These are phyloP conservation scores for Acanthamoeba polyphaga DNA, from an alignment of 208 protist species.

Conservation along the genomic window DNA sequence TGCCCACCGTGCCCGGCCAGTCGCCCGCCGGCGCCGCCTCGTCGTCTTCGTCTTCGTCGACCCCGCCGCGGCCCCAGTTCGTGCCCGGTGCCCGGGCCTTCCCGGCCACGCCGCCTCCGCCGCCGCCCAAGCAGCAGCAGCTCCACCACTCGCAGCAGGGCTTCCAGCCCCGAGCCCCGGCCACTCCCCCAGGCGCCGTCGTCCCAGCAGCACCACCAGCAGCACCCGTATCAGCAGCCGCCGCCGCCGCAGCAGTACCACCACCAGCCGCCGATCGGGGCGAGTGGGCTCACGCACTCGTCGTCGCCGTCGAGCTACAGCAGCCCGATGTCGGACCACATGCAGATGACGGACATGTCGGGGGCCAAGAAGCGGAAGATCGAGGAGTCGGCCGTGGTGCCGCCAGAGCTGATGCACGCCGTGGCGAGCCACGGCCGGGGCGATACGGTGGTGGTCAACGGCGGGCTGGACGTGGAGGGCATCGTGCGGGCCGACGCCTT, in stretches of 20 bases:
- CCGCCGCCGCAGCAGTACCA: not conserved
- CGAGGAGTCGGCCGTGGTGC: not conserved
- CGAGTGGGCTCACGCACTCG: not conserved
- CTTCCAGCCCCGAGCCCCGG: not conserved
- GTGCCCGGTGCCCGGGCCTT: not conserved
- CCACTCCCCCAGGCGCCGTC: not conserved
- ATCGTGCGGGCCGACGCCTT: slow-evolving; percentile 67
- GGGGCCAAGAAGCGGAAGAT: not conserved
- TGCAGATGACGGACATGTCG: not conserved
- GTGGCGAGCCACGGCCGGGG: not conserved
- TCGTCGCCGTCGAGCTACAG: not conserved
- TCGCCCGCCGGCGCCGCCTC: not conserved
- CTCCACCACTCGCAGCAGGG: not conserved
- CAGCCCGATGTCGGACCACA: not conserved
- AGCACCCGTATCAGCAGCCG: not conserved
- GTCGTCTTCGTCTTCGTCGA: not conserved
- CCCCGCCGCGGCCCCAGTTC: not conserved
- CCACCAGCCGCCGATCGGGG: not conserved
- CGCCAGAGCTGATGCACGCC: not conserved
- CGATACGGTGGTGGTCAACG: not conserved
- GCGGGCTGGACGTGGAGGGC: slow-evolving; percentile 54
- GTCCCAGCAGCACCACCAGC: slow-evolving; percentile 6
- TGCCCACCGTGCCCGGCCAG: not conserved
- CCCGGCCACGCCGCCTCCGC: not conserved
- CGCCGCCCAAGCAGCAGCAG: not conserved